These are phyloP conservation scores for Scedosporium minutisporum DNA, from an alignment of 2,329 filamentous ascomycete species.

Conservation along the genomic window DNA sequence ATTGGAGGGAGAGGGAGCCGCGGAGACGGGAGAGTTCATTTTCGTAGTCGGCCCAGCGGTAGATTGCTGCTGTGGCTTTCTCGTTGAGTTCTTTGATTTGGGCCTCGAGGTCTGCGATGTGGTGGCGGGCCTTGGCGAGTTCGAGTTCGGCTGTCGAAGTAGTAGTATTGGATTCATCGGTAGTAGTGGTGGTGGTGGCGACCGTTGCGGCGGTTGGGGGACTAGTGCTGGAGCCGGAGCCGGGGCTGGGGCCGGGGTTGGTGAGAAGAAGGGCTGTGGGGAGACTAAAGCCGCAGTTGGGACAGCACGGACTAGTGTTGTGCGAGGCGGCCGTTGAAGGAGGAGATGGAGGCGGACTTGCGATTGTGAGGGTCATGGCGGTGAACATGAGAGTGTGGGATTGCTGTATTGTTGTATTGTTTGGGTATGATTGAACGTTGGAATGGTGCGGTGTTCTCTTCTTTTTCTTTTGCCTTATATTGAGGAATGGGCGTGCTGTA, in stretches of 20 bases:
- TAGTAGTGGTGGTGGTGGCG: not conserved
- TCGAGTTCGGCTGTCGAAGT: slow-evolving; percentile 15
- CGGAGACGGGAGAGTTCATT: slow-evolving; percentile 60
- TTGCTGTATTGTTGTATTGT: too few relatives aligned
- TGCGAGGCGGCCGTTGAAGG: not conserved
- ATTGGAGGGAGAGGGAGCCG: slow-evolving; percentile 18
- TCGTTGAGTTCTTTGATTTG: slow-evolving; percentile 62
- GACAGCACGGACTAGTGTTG: slow-evolving; percentile 30
- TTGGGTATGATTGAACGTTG: not conserved
- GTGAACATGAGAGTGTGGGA: not conserved
- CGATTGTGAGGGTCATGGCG: slow-evolving; percentile 13
- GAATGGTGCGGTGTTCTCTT: not conserved
- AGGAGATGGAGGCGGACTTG: not conserved
- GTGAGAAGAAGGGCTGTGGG: slow-evolving; percentile 7
- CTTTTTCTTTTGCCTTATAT: not conserved
- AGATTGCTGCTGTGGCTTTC: slow-evolving; percentile 56
- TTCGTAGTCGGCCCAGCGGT: slow-evolving; percentile 69
- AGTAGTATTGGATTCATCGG: not conserved
- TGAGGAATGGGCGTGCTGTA: not conserved
- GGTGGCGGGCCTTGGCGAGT: slow-evolving; percentile 45
- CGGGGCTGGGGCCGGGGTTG: not conserved
- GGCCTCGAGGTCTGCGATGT: slow-evolving; percentile 59
- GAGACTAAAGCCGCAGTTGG: slow-evolving; percentile 38
- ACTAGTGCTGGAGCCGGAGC: not conserved
- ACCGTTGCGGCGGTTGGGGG: not conserved